Percentiles rank a stretch among this genome's conserved stretches.
phyloP scores from a whole-genome alignment of 208 protist genomes.

The Leishmania guyanensis region DNA sequence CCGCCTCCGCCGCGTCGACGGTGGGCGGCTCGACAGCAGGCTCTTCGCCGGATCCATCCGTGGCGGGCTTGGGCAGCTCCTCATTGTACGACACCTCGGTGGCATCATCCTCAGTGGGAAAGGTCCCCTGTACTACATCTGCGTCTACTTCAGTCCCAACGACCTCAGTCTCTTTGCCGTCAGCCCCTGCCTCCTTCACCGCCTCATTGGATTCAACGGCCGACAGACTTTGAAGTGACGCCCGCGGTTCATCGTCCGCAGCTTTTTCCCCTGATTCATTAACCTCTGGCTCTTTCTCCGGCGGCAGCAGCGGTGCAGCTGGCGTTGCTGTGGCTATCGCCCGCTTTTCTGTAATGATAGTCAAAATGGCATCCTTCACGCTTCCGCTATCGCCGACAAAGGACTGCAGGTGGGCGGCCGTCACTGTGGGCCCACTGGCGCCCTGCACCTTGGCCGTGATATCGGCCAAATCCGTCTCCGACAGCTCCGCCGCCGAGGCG shows the following conservation, averaged over 20 bases:
- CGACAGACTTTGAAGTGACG: not conserved
- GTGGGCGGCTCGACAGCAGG: not conserved
- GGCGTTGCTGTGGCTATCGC: not conserved
- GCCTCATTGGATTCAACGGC: not conserved
- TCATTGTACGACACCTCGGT: conserved; percentile 1
- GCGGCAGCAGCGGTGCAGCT: not conserved
- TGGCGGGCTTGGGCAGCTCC: not conserved
- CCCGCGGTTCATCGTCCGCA: not conserved
- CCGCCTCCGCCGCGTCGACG: conserved; percentile 9
- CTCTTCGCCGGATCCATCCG: conserved; percentile 4
- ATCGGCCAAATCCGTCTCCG: conserved; percentile 27
- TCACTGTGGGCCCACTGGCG: conserved; percentile 36
- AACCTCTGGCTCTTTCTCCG: not conserved
- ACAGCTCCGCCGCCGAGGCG: conserved; percentile 13
- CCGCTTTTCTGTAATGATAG: conserved; percentile 16
- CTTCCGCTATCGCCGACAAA: conserved; percentile 63
- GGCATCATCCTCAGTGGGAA: not conserved
- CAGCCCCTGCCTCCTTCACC: conserved; percentile 7
- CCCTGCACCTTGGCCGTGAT: conserved; percentile 42
- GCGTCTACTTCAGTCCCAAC: not conserved
- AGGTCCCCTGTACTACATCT: not conserved
- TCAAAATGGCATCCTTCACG: conserved; percentile 28
- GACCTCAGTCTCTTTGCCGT: not conserved
- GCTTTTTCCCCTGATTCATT: conserved; percentile 1
- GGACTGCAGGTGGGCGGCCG: conserved; percentile 52